Conservation (phyloP, 176 grass and related monocot species). For the Phoenix dactylifera region DNA sequence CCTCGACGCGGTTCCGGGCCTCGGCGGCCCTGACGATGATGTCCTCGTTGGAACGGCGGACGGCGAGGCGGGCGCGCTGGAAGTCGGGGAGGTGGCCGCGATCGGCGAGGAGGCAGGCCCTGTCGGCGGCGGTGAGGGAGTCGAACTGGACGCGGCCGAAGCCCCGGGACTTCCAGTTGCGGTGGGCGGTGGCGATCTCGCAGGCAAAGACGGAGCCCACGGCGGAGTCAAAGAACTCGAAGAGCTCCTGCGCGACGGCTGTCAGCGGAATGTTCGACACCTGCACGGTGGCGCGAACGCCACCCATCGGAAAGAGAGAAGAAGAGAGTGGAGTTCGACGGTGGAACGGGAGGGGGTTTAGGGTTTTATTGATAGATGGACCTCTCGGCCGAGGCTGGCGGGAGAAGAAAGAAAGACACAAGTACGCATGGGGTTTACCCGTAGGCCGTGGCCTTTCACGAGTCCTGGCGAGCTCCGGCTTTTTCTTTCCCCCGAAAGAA, state of each 20-base stretch:
- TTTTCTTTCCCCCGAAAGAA: too few relatives aligned
- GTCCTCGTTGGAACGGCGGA: slow-evolving; percentile 35
- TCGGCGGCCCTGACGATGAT: slow-evolving; percentile 55
- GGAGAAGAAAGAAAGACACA: too few relatives aligned
- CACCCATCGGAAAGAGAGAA: neutral
- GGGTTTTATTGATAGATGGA: neutral
- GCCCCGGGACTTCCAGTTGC: slow-evolving; percentile 58
- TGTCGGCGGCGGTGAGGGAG: slow-evolving; percentile 28
- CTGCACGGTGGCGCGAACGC: slow-evolving; percentile 29
- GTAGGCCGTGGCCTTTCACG: too few relatives aligned
- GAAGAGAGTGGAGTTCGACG: too few relatives aligned
- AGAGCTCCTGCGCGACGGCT: slow-evolving; percentile 54
- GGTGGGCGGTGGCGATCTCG: slow-evolving; percentile 46
- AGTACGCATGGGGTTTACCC: too few relatives aligned
- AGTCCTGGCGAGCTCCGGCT: too few relatives aligned
- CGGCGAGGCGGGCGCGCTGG: slow-evolving; percentile 38
- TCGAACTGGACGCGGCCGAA: slow-evolving; percentile 69
- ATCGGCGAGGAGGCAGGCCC: slow-evolving; percentile 31
- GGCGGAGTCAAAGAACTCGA: slow-evolving; percentile 53
- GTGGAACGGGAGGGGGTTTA: neutral
- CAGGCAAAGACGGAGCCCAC: slow-evolving; percentile 53
- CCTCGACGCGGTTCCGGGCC: slow-evolving; percentile 17
- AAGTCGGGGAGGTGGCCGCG: slow-evolving; percentile 51
- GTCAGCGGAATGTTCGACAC: slow-evolving; percentile 56
- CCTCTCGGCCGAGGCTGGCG: too few relatives aligned